Conservation (phyloP, 1,284 basidiomycete genomes). For the Cronartium quercuum region DNA sequence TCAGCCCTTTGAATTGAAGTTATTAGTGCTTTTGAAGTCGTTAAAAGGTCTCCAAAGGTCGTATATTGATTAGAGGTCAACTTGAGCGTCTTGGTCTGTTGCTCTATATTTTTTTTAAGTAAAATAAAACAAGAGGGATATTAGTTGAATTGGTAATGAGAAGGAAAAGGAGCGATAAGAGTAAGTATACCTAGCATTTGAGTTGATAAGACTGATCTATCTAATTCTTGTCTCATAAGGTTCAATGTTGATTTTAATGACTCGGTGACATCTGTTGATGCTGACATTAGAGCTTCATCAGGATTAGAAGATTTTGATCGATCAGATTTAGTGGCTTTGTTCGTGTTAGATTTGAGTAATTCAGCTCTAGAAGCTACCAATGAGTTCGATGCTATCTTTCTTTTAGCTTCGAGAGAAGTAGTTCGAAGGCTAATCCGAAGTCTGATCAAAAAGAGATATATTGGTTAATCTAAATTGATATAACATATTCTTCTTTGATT, state of each 20-base stretch:
- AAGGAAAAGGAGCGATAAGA: not conserved
- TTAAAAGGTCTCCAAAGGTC: slow-evolving; percentile 64
- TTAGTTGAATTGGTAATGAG: not conserved
- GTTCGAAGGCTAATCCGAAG: slow-evolving; percentile 14
- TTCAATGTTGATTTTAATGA: slow-evolving; percentile 73
- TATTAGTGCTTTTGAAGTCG: slow-evolving; percentile 72
- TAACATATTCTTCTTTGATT: not conserved
- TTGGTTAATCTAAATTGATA: not conserved
- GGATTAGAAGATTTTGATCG: slow-evolving; percentile 5
- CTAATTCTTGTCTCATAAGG: slow-evolving; percentile 81
- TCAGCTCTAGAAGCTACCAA: not conserved
- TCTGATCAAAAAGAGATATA: not conserved
- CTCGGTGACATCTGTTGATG: slow-evolving; percentile 78
- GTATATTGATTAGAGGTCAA: slow-evolving; percentile 73
- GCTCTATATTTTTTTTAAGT: slow-evolving; percentile 58
- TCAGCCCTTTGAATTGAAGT: slow-evolving; percentile 78
- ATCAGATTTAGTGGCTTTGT: not conserved
- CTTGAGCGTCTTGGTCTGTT: slow-evolving; percentile 67
- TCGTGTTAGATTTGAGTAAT: slow-evolving; percentile 2
- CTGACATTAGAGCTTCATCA: slow-evolving; percentile 77
- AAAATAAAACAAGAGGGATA: not conserved
- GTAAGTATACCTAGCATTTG: slow-evolving; percentile 68
- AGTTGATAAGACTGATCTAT: slow-evolving; percentile 72
- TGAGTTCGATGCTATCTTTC: not conserved
- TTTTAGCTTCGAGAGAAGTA: slow-evolving; percentile 28